Evolutionary conservation across 2,329 filamentous ascomycete genomes (phyloP), one percentile per base, ranked within the genome.

Genomic region (Gaeumannomyces tritici): DNA sequence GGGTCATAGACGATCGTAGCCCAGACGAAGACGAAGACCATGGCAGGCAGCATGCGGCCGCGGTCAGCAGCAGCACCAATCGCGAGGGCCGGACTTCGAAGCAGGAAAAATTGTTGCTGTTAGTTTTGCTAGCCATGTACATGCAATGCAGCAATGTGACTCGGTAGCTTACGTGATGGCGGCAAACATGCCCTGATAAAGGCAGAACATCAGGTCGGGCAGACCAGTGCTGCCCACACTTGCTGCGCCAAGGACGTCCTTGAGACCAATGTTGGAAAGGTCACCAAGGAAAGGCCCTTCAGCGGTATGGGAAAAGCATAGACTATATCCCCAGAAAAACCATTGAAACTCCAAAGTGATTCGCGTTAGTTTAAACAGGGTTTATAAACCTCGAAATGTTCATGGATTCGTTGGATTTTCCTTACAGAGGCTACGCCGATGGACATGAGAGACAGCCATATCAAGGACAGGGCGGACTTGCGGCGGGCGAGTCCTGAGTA

Each of bases 21-120:
- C 92, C 92, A 96, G 73, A 96, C 79, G 71, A 96, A 93, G 88
- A 96, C 95, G 81, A 96, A 96, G 70, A 96, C 81, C 67, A 96
- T 85, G 73, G 89, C 92, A 15, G 92, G 91, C 7, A 95, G 84
- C 87, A 96, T 93, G 65, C 91, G 86, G 65, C 92, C 92, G 67
- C 92, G 84, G 73, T 96, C 92, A 61, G 91, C 91, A 35, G 92
- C 89, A 59, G 91, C 91, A 64, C 91, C 91, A 51, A 61, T 61
- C 55, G 60, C 60, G 55, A 61, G 65, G 29, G 65, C 65, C 28
- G 64, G 63, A 18, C 65, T 66, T 4, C 15, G 28, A 2, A 28
- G 42, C 21, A 24, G 55, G 26, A 11, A 18, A 56, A 1, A 18
- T 12, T 28, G 55, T 27, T 26, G 28, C 26, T 28, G 55, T 27